Conservation (phyloP, 495 filamentous ascomycete genomes). For the Penicillium roqueforti region DNA sequence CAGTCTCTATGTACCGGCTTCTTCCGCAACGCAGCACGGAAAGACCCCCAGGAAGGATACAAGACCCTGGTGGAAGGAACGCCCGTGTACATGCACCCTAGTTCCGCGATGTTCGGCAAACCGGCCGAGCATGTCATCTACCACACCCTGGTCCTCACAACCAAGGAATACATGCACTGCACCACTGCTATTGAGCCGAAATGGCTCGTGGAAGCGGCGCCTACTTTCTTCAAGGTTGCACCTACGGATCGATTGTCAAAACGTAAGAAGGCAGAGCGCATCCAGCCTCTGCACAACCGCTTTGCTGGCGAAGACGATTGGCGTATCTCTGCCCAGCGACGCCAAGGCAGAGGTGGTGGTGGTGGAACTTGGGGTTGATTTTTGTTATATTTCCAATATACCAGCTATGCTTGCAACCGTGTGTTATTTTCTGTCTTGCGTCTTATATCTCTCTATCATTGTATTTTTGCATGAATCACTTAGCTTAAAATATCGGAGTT, state of each 20-base stretch:
- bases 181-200: slow-evolving; percentile 92
- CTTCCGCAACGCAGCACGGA: slow-evolving; percentile 92
- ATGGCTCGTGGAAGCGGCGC: slow-evolving; percentile 84
- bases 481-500: not conserved
- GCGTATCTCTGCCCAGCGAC: slow-evolving; percentile 84
- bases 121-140: slow-evolving; percentile 95
- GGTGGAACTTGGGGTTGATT: slow-evolving; percentile 90
- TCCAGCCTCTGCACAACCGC: slow-evolving; percentile 90
- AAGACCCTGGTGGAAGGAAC: slow-evolving; percentile 95
- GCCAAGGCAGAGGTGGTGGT: slow-evolving; percentile 82
- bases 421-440: not conserved
- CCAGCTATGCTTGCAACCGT: not conserved
- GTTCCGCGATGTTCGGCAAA: slow-evolving; percentile 88
- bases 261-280: slow-evolving; percentile 88
- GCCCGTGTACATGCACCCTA: slow-evolving; percentile 90
- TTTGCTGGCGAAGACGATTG: slow-evolving; percentile 91
- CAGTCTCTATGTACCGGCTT: slow-evolving; percentile 89
- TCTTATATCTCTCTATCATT: not conserved
- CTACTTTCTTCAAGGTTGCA: slow-evolving; percentile 97
- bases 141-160: slow-evolving; percentile 81
- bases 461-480: not conserved
- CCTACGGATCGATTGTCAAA: slow-evolving; percentile 84
- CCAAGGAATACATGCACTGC: slow-evolving; percentile 96
- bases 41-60: slow-evolving; percentile 94
- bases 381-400: slow-evolving; percentile 5